Evolutionary conservation across 2,329 filamentous ascomycete species (phyloP), one percentile per base, ranked within the genome.

Genomic region (Penicillium sp.): DNA sequence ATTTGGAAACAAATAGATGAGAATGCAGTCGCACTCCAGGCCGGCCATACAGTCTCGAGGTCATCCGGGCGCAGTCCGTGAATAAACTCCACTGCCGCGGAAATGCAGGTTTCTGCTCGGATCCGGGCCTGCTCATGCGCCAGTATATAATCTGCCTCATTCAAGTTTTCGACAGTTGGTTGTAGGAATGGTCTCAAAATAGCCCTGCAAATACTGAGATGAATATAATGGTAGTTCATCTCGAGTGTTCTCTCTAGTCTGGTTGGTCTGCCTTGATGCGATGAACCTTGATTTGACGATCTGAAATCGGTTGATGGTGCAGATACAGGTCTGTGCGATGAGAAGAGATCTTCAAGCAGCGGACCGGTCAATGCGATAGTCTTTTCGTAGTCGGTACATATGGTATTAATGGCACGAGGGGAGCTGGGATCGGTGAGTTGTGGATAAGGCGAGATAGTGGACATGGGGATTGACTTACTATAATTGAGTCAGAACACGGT

Each of bases 151-250:
- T 32, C 15, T 15, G 42, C 2, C 9, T 52, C 18, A 21, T 27
- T 34, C 15, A 12, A 9, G 3, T 10, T 32, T 25, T 52, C 37
- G 4, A 21, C 12, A 6, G 50, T 23, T n/a, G 34, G 21, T 15
- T 52, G 42, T 2, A 47, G 15, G 13, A 52, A 52, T 8, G 42
- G 50, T 13, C 42, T 39, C 16, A 52, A 13, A 10, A 47, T 31
- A 21, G 50, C 50, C 3, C 25, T 32, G 16, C 34, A 46, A 7
- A 52, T 47, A 39, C 34, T 52, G 16, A 52, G 9, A 23, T 52
- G 34, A 15, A 48, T 40, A 31, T 52, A 52, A 52, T 52, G 50
- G 10, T 52, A 52, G 13, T 40, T 34, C 50, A 48, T 48, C 10
- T 52, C 50, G 3, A 52, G 42, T 21, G 31, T 27, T 25, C 35